Evolutionary conservation across 257 asterid genomes (phyloP), one percentile per base, ranked within the genome.

Genomic region (Petunia axillaris): DNA sequence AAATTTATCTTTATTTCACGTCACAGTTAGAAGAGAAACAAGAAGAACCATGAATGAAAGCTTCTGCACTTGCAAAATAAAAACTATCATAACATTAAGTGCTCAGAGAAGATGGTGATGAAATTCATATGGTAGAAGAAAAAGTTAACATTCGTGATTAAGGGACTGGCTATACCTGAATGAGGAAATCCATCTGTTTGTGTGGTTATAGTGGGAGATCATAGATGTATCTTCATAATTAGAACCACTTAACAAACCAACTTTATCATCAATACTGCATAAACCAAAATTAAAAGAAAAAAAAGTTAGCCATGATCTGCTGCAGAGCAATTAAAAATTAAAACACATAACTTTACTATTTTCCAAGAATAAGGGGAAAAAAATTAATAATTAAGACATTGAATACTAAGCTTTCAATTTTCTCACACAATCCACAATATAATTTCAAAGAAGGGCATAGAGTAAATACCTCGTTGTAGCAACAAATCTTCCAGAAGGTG

Each of bases 381-480:
- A 15, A 25, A 14, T 76, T 39, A 57, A 10, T 4, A 41, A 8
- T 41, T 76, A 7, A 58, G 54, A 76, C 53, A 76, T 10, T 5
- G 64, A 52, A 11, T 38, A 35, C 44, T 52, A 76, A 40, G 70
- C 80, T 10, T 8, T 35, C 35, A 46, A 8, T 46, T 52, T 78
- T 13, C 64, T 63, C 37, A 62, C 58, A 41, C 43, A 10, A 70
- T 25, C 43, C 43, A 70, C 11, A 25, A 46, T 70, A 46, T 2
- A 78, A 44, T 41, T 36, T 78, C 36, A 44, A 9, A 63, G 63
- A 63, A 50, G 57, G 52, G 64, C 16, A 13, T 14, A 41, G 7
- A 25, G 8, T 6, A 48, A 77, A 44, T 15, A 93, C 99, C 99
- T 93, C 81, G 99, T 93, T 78, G 99, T 92, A 9, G 95, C 98